Conservation (phyloP, 176 grass and related monocot species). For the Melocanna baccifera region DNA sequence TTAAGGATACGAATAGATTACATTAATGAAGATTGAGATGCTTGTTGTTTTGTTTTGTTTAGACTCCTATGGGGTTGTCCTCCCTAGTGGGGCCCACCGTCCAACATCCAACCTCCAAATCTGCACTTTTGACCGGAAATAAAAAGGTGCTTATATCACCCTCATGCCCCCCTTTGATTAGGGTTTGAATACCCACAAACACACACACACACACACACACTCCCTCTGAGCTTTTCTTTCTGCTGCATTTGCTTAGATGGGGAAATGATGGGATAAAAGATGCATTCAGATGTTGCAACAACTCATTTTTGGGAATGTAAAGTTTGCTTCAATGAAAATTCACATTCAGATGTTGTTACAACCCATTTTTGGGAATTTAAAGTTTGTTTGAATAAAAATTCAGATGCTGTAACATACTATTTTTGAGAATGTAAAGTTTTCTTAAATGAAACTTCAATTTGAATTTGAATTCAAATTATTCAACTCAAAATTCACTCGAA, state of each 20-base stretch:
- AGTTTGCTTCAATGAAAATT: too few relatives aligned
- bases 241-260: background rate
- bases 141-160: background rate
- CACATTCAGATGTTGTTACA: background rate
- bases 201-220: background rate
- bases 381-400: background rate
- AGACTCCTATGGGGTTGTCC: background rate
- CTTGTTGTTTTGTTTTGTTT: background rate
- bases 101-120: slow-evolving; percentile 31
- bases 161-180: slow-evolving; percentile 12
- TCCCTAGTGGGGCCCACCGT: background rate
- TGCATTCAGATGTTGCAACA: background rate
- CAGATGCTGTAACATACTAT: background rate
- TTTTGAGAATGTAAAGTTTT: too few relatives aligned
- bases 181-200: background rate
- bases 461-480: too few relatives aligned
- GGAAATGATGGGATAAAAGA: slow-evolving; percentile 29
- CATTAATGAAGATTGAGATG: slow-evolving; percentile 28
- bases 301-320: too few relatives aligned
- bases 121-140: slow-evolving; percentile 34
- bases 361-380: too few relatives aligned
- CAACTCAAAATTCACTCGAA: too few relatives aligned
- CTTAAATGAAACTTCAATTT: too few relatives aligned
- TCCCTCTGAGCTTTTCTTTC: background rate
- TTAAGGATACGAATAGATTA: slow-evolving; percentile 1